Base-by-base conservation (phyloP, 306 rosid species). In the Pueraria montana region DNA sequence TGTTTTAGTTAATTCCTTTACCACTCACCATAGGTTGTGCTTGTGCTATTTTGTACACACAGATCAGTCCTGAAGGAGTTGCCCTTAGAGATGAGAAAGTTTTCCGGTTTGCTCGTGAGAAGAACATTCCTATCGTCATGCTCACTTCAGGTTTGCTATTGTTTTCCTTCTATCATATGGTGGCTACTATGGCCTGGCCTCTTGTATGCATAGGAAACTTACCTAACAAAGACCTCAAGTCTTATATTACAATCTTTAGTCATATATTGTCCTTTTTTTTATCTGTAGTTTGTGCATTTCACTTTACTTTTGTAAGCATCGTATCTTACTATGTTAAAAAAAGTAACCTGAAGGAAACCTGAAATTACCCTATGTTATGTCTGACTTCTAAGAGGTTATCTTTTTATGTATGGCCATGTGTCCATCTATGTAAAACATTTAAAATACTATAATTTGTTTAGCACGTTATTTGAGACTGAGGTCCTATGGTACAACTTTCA, bases 11-110 rank as follows among this genome's bases (percentile, higher is more conserved):
- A 26, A 68, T 64, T 66, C 46, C 79, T 64, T 21, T 86, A 5
- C 23, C 24, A 68, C 82, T 88, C 66, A 55, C 27, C 72, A 11
- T 74, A 21, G 42, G 45, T 11, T 58, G 64, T 81, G 45, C 49
- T 78, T 71, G 59, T 84, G 65, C 40, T 82, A 70, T 34, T 55
- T 76, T 84, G 59, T 45, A 61, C 86, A 61, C 86, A 18, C 92
- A 95, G 98, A 88, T 95, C 66, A 95, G 97, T 90, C 92, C 98
- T 70, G 89, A 86, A 6, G 98, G 98, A 87, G 75, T 95, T 78
- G 84, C 92, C 55, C 79, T 18, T 8, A 90, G 98, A 83, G 98
- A 95, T 83, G 98, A 95, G 84, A 95, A 89, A 90, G 98, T 95
- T 72, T 95, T 95, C 84, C 83, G 78, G 73, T 91, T 91, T 87